These are phyloP conservation scores for Talaromyces thailandensis DNA, from an alignment of 495 filamentous ascomycete genomes.

Conservation along the genomic window DNA sequence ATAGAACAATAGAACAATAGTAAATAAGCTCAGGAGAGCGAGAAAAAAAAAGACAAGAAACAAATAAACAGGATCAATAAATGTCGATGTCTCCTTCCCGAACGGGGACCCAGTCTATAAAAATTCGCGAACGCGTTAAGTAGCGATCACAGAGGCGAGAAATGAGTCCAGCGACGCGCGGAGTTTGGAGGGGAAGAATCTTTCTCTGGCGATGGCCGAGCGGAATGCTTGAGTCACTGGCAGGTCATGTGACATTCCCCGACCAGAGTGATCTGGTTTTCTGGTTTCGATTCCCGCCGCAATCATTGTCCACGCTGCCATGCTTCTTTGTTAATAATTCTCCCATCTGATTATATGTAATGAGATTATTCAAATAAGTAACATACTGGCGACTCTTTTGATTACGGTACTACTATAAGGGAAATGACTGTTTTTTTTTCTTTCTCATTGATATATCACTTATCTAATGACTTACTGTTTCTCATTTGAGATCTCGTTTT, in stretches of 20 bases:
- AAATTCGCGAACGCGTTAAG: neutral
- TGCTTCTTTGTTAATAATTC: no score
- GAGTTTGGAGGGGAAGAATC: neutral
- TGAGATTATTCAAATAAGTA: no score
- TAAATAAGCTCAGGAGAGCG: neutral
- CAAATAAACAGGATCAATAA: neutral
- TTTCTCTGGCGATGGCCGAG: conserved; percentile 1
- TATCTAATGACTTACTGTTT: conserved; percentile 1
- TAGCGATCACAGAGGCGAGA: neutral
- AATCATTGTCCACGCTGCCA: neutral
- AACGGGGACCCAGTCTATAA: neutral
- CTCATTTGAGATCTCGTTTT: neutral
- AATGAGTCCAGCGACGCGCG: neutral
- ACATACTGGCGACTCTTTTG: no score
- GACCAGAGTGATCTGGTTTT: neutral
- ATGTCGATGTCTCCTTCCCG: neutral
- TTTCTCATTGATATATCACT: neutral
- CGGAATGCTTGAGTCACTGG: neutral
- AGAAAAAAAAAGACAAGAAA: no score
- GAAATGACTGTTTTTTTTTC: neutral
- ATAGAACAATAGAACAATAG: neutral
- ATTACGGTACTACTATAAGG: neutral
- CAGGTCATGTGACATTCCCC: neutral
- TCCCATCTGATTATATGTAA: no score
- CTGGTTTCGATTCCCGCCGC: neutral